Evolutionary conservation across 1,284 basidiomycete genomes (phyloP).

Genomic region (Rhodotorula sp.): DNA sequence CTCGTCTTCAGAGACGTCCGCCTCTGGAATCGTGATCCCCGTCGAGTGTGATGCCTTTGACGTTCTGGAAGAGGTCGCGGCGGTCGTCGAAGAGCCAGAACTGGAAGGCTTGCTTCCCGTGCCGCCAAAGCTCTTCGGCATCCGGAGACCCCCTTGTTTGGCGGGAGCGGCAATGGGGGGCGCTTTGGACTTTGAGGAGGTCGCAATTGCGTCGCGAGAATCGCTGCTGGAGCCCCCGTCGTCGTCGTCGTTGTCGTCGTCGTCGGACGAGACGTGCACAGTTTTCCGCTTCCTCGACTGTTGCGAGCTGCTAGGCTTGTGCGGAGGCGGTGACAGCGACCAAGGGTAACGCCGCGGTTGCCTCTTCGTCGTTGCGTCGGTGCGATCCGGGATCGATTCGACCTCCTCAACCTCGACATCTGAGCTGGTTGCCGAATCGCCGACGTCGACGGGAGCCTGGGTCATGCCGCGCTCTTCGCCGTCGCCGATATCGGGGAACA

Average conservation of each 20-base stretch:
- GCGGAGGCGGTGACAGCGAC: too few species aligned
- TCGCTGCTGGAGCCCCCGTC: too few species aligned
- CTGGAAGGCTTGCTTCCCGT: background rate
- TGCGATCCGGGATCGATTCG: too few species aligned
- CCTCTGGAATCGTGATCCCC: background rate
- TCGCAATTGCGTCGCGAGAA: too few species aligned
- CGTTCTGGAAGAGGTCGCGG: too few species aligned
- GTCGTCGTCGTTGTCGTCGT: background rate
- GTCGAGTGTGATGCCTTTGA: too few species aligned
- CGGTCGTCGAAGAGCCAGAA: background rate
- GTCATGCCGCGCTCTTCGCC: slow-evolving; percentile 7
- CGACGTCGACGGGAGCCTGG: background rate
- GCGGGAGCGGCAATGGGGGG: background rate
- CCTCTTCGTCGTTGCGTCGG: too few species aligned
- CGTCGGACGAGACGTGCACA: background rate
- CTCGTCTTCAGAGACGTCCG: background rate
- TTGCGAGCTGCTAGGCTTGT: too few species aligned
- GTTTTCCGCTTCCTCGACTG: background rate
- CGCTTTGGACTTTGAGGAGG: background rate
- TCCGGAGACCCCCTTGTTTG: background rate
- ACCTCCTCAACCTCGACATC: too few species aligned
- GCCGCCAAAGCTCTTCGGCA: background rate
- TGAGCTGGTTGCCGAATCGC: background rate
- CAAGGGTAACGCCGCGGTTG: background rate
- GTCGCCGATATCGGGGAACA: slow-evolving; percentile 19